These are phyloP conservation scores for Blastobotrys ciferrii DNA, from an alignment of 1,139 yeast species.

Conservation along the genomic window DNA sequence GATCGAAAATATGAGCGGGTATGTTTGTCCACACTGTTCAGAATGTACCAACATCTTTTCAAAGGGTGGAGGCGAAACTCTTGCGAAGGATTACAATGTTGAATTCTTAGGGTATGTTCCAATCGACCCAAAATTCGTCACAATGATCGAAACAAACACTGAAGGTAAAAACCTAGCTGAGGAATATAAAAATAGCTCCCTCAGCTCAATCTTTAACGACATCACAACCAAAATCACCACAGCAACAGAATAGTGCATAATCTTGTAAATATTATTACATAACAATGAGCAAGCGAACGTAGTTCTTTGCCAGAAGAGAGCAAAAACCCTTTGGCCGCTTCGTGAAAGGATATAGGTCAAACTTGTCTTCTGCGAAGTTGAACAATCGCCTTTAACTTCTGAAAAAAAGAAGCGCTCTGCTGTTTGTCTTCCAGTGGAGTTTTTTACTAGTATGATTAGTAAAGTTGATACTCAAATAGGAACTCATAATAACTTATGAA, in stretches of 20 bases:
- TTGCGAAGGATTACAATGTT: slow-evolving; percentile 60
- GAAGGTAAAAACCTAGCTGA: slow-evolving; percentile 31
- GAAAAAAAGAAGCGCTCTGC: no score
- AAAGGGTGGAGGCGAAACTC: slow-evolving; percentile 82
- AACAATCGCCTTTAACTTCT: no score
- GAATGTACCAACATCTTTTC: slow-evolving; percentile 86
- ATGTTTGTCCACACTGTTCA: slow-evolving; percentile 89
- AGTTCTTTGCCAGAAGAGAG: no score
- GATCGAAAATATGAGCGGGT: slow-evolving; percentile 96
- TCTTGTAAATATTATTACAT: no score
- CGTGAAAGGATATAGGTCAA: no score
- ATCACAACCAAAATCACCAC: slow-evolving; percentile 47
- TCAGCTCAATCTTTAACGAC: slow-evolving; percentile 49
- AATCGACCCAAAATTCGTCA: slow-evolving; percentile 88
- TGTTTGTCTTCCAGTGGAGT: no score
- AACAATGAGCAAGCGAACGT: no score
- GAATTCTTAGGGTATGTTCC: slow-evolving; percentile 85
- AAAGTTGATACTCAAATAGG: no score
- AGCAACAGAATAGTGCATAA: neutral
- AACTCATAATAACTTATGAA: no score
- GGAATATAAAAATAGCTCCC: slow-evolving; percentile 40
- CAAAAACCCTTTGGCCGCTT: no score
- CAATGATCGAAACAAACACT: slow-evolving; percentile 57
- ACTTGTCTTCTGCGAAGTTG: neutral
- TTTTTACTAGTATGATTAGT: no score